A percentile compares a stretch with the other conserved stretches of the same genome.
These are phyloP conservation scores for Immersiporthe knoxdaviesiana DNA, from an alignment of 2,329 filamentous ascomycete species.

Conservation along the genomic window DNA sequence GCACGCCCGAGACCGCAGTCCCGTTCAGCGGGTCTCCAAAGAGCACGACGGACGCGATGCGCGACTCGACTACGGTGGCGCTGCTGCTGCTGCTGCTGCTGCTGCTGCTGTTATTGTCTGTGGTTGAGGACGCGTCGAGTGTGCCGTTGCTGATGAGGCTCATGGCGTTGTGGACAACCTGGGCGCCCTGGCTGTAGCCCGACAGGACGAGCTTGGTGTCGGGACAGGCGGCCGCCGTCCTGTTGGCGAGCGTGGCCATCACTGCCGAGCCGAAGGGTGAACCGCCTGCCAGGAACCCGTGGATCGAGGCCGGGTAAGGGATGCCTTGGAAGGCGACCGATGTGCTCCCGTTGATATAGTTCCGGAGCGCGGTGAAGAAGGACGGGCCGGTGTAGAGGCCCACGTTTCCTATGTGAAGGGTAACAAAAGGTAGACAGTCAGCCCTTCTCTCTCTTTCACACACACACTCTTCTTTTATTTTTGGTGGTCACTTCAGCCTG, in stretches of 20 bases:
- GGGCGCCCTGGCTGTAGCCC: constrained; percentile 42
- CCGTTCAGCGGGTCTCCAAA: constrained; percentile 30
- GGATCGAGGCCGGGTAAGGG: constrained; percentile 34
- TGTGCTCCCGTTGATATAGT: constrained; percentile 27
- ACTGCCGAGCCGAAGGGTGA: constrained; percentile 24
- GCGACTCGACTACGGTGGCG: constrained; percentile 9
- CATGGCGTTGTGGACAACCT: constrained; percentile 38
- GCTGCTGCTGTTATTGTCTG: background rate
- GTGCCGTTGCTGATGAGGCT: constrained; percentile 4
- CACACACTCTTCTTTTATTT: background rate
- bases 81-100: background rate
- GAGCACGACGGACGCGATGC: constrained; percentile 20
- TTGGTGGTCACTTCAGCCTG: background rate
- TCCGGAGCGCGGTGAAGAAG: constrained; percentile 33
- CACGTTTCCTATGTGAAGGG: constrained; percentile 32
- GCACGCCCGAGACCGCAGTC: constrained; percentile 22
- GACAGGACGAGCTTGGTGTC: constrained; percentile 46
- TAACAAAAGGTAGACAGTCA: background rate
- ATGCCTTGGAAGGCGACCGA: constrained; percentile 36
- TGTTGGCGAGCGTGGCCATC: constrained; percentile 34
- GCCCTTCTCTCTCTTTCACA: no score
- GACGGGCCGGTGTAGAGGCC: constrained; percentile 35
- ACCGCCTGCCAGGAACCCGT: constrained; percentile 34
- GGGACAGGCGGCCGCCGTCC: constrained; percentile 37
- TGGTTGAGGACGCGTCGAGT: constrained; percentile 11